Base-by-base conservation (phyloP, 2,329 filamentous ascomycete genomes). In the Talaromyces sp. region DNA sequence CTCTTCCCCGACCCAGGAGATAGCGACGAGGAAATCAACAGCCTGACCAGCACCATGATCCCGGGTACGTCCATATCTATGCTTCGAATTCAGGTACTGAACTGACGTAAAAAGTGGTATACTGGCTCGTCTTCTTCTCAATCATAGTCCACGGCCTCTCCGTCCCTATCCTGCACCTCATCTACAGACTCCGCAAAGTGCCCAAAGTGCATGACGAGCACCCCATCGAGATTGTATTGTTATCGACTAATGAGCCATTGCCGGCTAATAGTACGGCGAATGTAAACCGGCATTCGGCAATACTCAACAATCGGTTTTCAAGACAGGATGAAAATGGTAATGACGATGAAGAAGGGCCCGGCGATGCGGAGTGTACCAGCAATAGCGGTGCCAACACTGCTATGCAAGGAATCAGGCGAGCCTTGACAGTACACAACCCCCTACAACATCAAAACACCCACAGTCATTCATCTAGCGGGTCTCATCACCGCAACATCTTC, bases 91-190 rank as follows among this genome's bases (percentile, higher is more conserved):
- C 14, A 67, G 13, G 24, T 16, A 33, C 19, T 14, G n/a, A 19
- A 54, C 27, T 22, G n/a, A 35, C n/a, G 13, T 49, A 37, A n/a
- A 52, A 47, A 76, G 78, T 80, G 6, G 80, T 82, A 1, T 83
- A 82, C 68, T 82, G 76, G 73, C 75, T 82, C 3, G 80, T 82
- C 0, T 69, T 81, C 37, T 78, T 78, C 67, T 78, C 75, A 1
- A 75, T 79, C 35, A 66, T 79, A 11, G 68, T 76, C n/a, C 78
- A 80, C 66, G 77, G 77, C 10, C 67, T 79, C 13, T 79, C 77
- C 1, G 74, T 79, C 22, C 78, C 78, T 0, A 63, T 71, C 3
- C 71, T 79, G 22, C 74, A 76, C 66, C 56, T 68, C 9, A 67
- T 78, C 49, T 77, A 78, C 66, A 72, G 68, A 58, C 66, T 69